Evolutionary conservation across 1,139 yeast species (phyloP), one percentile per base, ranked within the genome.

Genomic region (Meyerozyma guilliermondii): DNA sequence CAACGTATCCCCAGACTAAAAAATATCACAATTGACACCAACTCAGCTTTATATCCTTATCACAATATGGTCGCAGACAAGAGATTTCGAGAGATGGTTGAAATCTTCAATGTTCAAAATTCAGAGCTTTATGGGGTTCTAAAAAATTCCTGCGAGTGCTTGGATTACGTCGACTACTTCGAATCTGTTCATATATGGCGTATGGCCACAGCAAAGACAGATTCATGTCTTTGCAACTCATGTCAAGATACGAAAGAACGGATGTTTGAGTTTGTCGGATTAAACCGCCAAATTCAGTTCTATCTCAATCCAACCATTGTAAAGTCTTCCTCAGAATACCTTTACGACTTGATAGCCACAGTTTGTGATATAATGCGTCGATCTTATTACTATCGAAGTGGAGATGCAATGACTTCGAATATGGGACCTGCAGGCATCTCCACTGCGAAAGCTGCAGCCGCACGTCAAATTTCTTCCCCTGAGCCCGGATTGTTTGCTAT

Each of bases 241-340:
- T 40, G 45, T 18, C 17, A n/a, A 13, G 20, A 9, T 9, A 40
- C 35, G 2, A 33, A 41, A 18, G 22, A 31, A 28, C 26, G 38
- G 6, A 36, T 36, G 22, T 23, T 17, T n/a, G 23, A 13, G 40
- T 49, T 50, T 37, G 28, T 47, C 24, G 34, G 40, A 11, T 38
- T 46, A 9, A 50, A 50, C 39, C 40, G 40, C 26, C 37, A 43
- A 31, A 50, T 51, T n/a, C 53, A 50, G 29, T 51, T 46, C 35
- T 50, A 51, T 34, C 39, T 51, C n/a, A 46, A 46, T 28, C 54
- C 54, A 7, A 39, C 45, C 11, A 35, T 49, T 11, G 37, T 39
- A 14, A 51, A 49, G 27, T 30, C 41, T 5, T 22, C 37, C 20
- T 16, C 35, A 8, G 45, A 49, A 11, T 46, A 43, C 39, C 40